Evolutionary conservation across 345 rosid species (phyloP), one percentile per base, ranked within the genome.

Genomic region (Gossypium bickii): DNA sequence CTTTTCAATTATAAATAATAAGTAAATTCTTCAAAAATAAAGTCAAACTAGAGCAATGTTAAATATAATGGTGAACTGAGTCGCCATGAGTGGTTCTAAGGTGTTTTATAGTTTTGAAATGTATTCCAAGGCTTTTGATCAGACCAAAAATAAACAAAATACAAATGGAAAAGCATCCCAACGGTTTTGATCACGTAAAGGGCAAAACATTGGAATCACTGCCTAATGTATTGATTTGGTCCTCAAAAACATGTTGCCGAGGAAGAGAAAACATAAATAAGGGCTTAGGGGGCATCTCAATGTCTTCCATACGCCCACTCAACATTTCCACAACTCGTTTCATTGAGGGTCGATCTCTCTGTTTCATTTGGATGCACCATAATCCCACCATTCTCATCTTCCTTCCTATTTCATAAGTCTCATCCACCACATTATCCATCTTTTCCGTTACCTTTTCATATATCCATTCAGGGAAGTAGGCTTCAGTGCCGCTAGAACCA

Each of bases 361-460:
- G 82, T 66, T 81, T 78, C 22, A 76, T 43, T 56, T 83, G 84
- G n/a, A 83, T 81, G 82, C 86, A 74, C 86, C 84, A 81, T 29
- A 83, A 41, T 8, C 84, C 84, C 17, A 81, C 77, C 77, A 81
- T 76, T 9, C 29, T 1, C 60, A 81, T 74, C 73, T 81, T 81
- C 51, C 76, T 80, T 18, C 17, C 58, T 57, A 70, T 58, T 20
- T 38, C 13, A 44, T 70, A 13, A 71, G 71, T 25, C 74, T 78
- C 73, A 53, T 74, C 71, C 3, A 48, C 52, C n/a, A 15, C 72
- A 4, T 20, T 27, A 17, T 59, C 38, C 8, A 47, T 29, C 3
- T 74, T 76, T 57, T 76, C 25, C 2, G 25, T 9, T 7, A 79
- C 63, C 34, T 76, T 70, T 24, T 83, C 69, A 3, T 83, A 81